A percentile compares a stretch with the other conserved stretches of the same genome.
phyloP scores from a whole-genome alignment of 805 yeast species.

The Lachancea sp. region DNA sequence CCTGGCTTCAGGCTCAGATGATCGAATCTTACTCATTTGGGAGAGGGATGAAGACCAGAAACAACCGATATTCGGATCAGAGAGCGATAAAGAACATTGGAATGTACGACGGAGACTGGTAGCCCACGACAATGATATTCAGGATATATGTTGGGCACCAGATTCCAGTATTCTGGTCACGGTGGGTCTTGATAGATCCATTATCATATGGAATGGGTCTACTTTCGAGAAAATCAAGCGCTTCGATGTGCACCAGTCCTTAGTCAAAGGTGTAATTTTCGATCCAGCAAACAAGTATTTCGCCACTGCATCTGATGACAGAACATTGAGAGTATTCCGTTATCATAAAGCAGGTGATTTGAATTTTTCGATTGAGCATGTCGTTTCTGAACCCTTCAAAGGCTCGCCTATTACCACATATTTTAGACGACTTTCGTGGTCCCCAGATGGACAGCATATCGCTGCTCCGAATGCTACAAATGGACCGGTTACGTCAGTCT shows the following conservation, averaged over 20 bases:
- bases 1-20: constrained; percentile 93
- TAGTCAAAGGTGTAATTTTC: constrained; percentile 93
- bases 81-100: constrained; percentile 87
- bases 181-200: constrained; percentile 89
- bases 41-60: constrained; percentile 67
- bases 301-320: constrained; percentile 94
- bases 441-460: constrained; percentile 82
- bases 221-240: constrained; percentile 83
- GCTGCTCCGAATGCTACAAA: constrained; percentile 84
- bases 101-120: constrained; percentile 84
- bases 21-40: constrained; percentile 86
- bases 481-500: constrained; percentile 73
- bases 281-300: constrained; percentile 98
- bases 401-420: constrained; percentile 90
- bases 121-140: constrained; percentile 97
- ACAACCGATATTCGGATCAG: constrained; percentile 57
- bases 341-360: constrained; percentile 70
- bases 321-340: constrained; percentile 81
- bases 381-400: constrained; percentile 76
- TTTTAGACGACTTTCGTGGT: constrained; percentile 81
- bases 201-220: constrained; percentile 87
- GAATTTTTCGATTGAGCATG: constrained; percentile 80
- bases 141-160: constrained; percentile 97
- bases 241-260: constrained; percentile 88
- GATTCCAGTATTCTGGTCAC: constrained; percentile 86